A percentile compares a stretch with the other conserved stretches of the same genome.
Evolutionary conservation across 2,329 filamentous ascomycete genomes (phyloP).

Genomic region (Orbilia oligospora): DNA sequence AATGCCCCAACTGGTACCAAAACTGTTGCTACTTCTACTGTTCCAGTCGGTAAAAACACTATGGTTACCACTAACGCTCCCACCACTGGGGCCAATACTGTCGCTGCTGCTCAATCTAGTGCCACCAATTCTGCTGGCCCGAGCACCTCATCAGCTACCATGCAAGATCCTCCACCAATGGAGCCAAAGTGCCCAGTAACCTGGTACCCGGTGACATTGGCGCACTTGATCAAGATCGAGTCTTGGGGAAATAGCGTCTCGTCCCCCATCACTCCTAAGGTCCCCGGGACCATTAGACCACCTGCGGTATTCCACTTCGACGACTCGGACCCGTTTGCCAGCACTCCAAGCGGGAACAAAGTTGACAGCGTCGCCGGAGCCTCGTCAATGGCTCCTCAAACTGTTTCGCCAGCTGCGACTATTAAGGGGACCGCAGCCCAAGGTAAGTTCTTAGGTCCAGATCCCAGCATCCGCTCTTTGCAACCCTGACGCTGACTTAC

Average conservation of each 20-base stretch:
- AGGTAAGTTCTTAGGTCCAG: not conserved
- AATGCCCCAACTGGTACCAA: not conserved
- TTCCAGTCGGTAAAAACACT: not conserved
- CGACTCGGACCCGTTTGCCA: slow-evolving; percentile 6
- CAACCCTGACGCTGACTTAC: not conserved
- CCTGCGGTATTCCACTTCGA: slow-evolving; percentile 2
- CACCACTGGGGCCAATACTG: not conserved
- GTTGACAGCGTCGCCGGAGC: not conserved
- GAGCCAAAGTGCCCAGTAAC: slow-evolving; percentile 1
- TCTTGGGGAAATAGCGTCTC: not conserved
- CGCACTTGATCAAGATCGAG: not conserved
- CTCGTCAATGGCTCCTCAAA: not conserved
- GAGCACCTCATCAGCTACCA: not conserved
- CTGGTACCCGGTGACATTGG: not conserved
- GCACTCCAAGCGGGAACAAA: not conserved
- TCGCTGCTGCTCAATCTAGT: not conserved
- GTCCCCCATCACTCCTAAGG: not conserved
- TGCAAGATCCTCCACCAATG: not conserved
- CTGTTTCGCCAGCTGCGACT: not conserved
- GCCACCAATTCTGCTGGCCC: not conserved
- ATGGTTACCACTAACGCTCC: not conserved
- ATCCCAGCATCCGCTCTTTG: not conserved
- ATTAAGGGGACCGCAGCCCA: not conserved
- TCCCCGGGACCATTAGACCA: not conserved
- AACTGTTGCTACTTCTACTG: not conserved